Conservation (phyloP, 164 flowering plant genomes). For the Pachysandra terminalis region DNA sequence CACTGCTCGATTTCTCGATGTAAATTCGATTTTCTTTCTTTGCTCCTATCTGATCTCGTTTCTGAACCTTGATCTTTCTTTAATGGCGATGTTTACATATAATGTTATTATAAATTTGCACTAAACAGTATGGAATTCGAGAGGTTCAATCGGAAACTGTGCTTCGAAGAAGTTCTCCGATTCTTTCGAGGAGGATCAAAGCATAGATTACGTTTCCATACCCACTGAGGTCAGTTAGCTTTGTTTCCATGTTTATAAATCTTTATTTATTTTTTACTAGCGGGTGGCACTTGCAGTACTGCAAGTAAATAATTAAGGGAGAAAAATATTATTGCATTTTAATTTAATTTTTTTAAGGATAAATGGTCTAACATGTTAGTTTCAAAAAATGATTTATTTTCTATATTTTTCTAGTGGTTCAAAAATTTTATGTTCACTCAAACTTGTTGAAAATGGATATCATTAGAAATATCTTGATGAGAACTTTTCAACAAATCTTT, state of each 20-base stretch:
- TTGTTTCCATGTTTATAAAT: too few species aligned
- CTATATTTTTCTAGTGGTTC: too few species aligned
- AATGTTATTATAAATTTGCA: not conserved
- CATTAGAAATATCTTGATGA: too few species aligned
- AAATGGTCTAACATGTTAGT: too few species aligned
- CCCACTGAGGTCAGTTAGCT: constrained; percentile 30
- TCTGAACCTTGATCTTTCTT: not conserved
- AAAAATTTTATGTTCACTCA: too few species aligned
- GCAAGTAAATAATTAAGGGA: too few species aligned
- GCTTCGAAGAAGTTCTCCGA: constrained; percentile 23
- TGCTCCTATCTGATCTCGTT: not conserved
- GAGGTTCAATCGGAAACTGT: constrained; percentile 17
- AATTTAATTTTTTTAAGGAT: too few species aligned
- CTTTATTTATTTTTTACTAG: not conserved
- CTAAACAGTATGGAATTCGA: constrained; percentile 3
- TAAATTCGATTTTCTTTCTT: constrained; percentile 5
- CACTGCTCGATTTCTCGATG: constrained; percentile 2
- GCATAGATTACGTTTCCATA: constrained; percentile 1
- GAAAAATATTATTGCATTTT: too few species aligned
- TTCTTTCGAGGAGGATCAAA: constrained; percentile 18
- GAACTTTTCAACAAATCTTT: too few species aligned
- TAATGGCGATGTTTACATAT: not conserved
- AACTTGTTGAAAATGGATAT: too few species aligned
- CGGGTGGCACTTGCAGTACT: too few species aligned
- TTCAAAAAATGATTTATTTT: too few species aligned